Evolutionary conservation across 2,329 filamentous ascomycete genomes (phyloP).

Genomic region (Verticillium nubilum): DNA sequence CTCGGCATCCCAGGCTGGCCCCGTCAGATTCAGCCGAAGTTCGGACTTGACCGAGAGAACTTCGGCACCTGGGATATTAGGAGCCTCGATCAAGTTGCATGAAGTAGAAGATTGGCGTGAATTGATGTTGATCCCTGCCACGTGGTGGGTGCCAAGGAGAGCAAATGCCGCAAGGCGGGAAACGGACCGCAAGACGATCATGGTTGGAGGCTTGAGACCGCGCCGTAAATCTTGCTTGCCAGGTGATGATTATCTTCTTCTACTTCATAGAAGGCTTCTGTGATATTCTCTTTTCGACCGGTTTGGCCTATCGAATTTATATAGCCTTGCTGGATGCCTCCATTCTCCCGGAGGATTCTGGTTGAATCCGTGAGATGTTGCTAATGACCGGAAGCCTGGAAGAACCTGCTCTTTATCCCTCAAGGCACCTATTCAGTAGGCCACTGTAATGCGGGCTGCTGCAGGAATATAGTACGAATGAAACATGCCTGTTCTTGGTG

Average conservation of each 20-base stretch:
- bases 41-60: not conserved
- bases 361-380: not conserved
- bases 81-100: not conserved
- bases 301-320: too few relatives aligned
- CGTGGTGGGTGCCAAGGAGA: not conserved
- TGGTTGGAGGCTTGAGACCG: not conserved
- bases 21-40: not conserved
- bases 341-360: not conserved
- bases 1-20: not conserved
- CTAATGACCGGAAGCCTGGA: not conserved
- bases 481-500: not conserved
- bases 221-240: too few relatives aligned
- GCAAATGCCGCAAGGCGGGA: not conserved
- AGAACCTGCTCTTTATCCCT: not conserved
- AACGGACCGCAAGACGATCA: not conserved
- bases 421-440: not conserved
- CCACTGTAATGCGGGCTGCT: not conserved
- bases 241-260: too few relatives aligned
- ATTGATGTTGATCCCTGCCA: not conserved
- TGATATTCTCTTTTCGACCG: too few relatives aligned
- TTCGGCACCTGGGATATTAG: not conserved
- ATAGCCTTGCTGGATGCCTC: not conserved
- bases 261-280: too few relatives aligned
- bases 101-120: not conserved
- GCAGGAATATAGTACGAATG: not conserved